phyloP scores from a whole-genome alignment of 2,329 filamentous ascomycete genomes.

The Byssochlamys sp. region DNA sequence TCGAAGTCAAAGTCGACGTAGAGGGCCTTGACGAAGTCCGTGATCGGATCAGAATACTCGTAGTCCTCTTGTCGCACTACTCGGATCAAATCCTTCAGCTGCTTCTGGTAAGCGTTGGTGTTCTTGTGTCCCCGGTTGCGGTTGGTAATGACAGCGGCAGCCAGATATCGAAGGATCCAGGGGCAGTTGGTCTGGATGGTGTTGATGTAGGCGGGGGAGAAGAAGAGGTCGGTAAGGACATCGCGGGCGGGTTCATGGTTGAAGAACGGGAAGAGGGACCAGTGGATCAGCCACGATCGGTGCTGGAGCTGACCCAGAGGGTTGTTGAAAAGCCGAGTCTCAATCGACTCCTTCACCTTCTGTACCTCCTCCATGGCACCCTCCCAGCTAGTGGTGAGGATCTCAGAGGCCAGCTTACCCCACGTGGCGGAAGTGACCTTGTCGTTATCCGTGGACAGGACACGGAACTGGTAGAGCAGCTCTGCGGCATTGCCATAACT shows the following conservation, averaged over 20 bases:
- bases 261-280: constrained; percentile 97
- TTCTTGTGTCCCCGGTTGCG: constrained; percentile 67
- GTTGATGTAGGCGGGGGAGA: constrained; percentile 96
- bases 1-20: constrained; percentile 97
- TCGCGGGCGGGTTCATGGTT: constrained; percentile 90
- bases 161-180: constrained; percentile 89
- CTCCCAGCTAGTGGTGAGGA: constrained; percentile 92
- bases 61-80: constrained; percentile 95
- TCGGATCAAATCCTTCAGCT: constrained; percentile 91
- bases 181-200: constrained; percentile 97
- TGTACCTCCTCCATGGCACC: constrained; percentile 79
- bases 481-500: constrained; percentile 85
- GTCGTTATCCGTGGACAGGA: constrained; percentile 96
- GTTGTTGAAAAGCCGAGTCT: constrained; percentile 92
- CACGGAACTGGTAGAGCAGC: constrained; percentile 92
- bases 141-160: constrained; percentile 89
- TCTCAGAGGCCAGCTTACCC: constrained; percentile 95
- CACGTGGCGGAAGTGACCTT: constrained; percentile 91
- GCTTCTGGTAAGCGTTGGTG: constrained; percentile 84
- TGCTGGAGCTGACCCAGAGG: constrained; percentile 89
- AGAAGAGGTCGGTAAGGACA: constrained; percentile 86
- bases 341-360: constrained; percentile 85
- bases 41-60: constrained; percentile 93
- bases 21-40: constrained; percentile 88
- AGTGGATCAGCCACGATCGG: constrained; percentile 95